A percentile compares a stretch with the other conserved stretches of the same genome.
Conservation (phyloP, 257 asterid species). For the Gentiana macrophylla region DNA sequence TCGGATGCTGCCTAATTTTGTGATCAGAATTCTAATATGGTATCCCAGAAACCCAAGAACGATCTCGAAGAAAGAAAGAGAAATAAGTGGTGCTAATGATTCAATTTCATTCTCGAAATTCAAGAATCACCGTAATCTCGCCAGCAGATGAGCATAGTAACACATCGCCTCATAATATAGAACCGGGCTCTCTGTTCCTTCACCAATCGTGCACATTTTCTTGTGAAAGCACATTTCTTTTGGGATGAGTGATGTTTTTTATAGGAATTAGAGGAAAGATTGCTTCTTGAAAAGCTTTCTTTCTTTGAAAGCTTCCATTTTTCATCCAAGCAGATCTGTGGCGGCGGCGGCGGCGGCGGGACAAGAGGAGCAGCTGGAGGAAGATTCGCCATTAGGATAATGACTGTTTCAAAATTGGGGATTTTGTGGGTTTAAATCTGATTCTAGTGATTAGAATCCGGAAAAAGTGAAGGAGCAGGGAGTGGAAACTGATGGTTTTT, state of each 20-base stretch:
- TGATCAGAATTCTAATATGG: neutral
- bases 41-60: conserved; percentile 13
- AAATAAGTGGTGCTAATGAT: neutral
- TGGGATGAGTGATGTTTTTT: conserved; percentile 23
- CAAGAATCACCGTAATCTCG: conserved; percentile 63
- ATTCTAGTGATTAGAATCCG: too few species aligned
- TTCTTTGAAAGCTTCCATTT: conserved; percentile 31
- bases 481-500: neutral
- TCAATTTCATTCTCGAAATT: neutral
- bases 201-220: conserved; percentile 70
- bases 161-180: conserved; percentile 84
- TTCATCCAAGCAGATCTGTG: conserved; percentile 24
- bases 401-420: neutral
- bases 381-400: conserved; percentile 8
- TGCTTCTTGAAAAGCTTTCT: conserved; percentile 17
- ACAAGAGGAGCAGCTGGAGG: neutral
- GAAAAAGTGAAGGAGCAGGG: neutral
- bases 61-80: conserved; percentile 58
- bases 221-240: conserved; percentile 52
- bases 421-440: too few species aligned
- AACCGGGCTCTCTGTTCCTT: conserved; percentile 84
- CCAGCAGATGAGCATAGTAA: conserved; percentile 89
- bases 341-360: conserved; percentile 13
- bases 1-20: conserved; percentile 53
- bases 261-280: conserved; percentile 17